Evolutionary conservation across 2,329 filamentous ascomycete genomes (phyloP).

Genomic region (Dactylonectria estremocensis): DNA sequence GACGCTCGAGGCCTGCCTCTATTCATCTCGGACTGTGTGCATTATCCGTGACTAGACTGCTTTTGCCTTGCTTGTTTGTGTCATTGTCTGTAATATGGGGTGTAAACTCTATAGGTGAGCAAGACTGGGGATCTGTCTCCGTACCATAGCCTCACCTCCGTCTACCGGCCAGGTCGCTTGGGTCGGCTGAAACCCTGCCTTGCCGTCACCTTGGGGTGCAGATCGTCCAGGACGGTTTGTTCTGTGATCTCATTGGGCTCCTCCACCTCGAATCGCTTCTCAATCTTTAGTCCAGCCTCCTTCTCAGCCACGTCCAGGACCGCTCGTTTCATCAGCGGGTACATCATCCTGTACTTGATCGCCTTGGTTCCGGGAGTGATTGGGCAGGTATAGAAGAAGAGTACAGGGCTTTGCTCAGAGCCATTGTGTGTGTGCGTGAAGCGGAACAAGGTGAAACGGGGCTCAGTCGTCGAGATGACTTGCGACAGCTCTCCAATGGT

Average conservation of each 20-base stretch:
- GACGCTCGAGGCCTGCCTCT: slow-evolving; percentile 28
- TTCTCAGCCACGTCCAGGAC: slow-evolving; percentile 77
- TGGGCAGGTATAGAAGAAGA: slow-evolving; percentile 90
- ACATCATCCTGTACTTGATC: slow-evolving; percentile 89
- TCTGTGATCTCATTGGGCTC: slow-evolving; percentile 81
- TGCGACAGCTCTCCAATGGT: slow-evolving; percentile 71
- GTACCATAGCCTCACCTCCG: slow-evolving; percentile 5
- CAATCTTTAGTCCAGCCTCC: slow-evolving; percentile 76
- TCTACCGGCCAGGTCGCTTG: slow-evolving; percentile 80
- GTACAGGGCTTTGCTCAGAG: slow-evolving; percentile 69
- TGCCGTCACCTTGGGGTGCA: slow-evolving; percentile 76
- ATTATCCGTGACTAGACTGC: neutral
- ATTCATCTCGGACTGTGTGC: slow-evolving; percentile 25
- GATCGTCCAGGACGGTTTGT: slow-evolving; percentile 74
- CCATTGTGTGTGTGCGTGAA: slow-evolving; percentile 73
- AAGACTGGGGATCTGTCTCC: slow-evolving; percentile 7
- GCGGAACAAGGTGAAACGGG: slow-evolving; percentile 84
- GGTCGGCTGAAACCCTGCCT: slow-evolving; percentile 82
- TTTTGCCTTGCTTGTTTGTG: slow-evolving; percentile 8
- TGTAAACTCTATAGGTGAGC: neutral
- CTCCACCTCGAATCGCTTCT: slow-evolving; percentile 79
- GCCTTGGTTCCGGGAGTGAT: slow-evolving; percentile 73
- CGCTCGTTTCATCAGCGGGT: slow-evolving; percentile 79
- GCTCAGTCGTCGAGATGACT: slow-evolving; percentile 77
- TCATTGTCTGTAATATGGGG: neutral